Evolutionary conservation across 768 basidiomycete species (phyloP), one percentile per base, ranked within the genome.

Genomic region (Pleurotus tuber-regium): DNA sequence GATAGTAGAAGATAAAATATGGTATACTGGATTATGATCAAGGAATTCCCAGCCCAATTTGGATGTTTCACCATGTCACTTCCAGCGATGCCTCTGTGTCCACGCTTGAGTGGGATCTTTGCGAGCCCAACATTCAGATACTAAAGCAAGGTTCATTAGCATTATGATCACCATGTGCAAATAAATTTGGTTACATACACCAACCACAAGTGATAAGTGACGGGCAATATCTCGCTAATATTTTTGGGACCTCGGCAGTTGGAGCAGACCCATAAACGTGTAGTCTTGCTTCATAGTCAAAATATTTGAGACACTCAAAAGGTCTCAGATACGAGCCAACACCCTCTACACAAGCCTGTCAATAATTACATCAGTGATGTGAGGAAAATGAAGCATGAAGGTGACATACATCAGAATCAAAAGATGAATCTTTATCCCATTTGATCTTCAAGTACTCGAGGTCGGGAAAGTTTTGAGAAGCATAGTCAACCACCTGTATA

Each of bases 61-160:
- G n/a, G n/a, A n/a, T n/a, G n/a, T n/a, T n/a, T n/a, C n/a, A n/a
- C n/a, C n/a, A n/a, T n/a, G n/a, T n/a, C n/a, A 42, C 41, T 42
- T 42, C 41, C 41, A 42, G 23, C 41, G 41, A 24, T 42, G 41
- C 41, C 16, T 42, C 41, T 42, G 41, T 11, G 23, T 5, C 41
- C 41, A 42, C 7, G 41, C 11, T 24, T 21, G 9, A 24, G 9
- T 6, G 26, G 26, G 7, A 25, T 19, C 21, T 2, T 19, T 9
- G 5, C 41, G 41, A 21, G 41, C 26, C 18, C 18, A 42, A 16
- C 41, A 24, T 42, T 42, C 18, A 2, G 41, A 42, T 16, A 42
- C 40, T 42, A 16, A 6, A 6, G n/a, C n/a, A 42, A 16, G 7
- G 40, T 9, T 9, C 11, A 42, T 42, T n/a, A 42, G 16, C 38